Conservation (phyloP, 169 alveolate species). For the Hepatocystis sp. region DNA sequence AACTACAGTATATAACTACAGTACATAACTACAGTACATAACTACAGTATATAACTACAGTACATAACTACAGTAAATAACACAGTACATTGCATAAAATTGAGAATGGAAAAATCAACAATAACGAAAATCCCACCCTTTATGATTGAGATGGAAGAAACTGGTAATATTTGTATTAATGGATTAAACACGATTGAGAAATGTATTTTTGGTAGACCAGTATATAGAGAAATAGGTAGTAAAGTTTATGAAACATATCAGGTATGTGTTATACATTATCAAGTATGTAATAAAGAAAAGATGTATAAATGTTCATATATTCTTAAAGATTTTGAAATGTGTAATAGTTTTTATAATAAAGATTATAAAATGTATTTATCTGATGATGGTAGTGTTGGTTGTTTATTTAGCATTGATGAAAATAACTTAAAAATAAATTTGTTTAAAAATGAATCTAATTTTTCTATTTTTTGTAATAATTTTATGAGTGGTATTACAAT, state of each 20-base stretch:
- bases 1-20: too few species aligned
- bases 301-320: slow-evolving; percentile 57
- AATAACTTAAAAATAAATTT: slow-evolving; percentile 39
- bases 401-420: slow-evolving; percentile 54
- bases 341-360: slow-evolving; percentile 52
- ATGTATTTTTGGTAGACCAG: slow-evolving; percentile 37
- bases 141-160: slow-evolving; percentile 63
- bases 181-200: slow-evolving; percentile 54
- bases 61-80: too few species aligned
- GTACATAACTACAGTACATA: too few species aligned
- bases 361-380: slow-evolving; percentile 67
- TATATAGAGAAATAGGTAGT: slow-evolving; percentile 14
- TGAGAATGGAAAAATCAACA: too few species aligned
- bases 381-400: slow-evolving; percentile 56
- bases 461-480: slow-evolving; percentile 20
- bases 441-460: slow-evolving; percentile 40
- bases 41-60: too few species aligned
- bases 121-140: slow-evolving; percentile 69
- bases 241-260: slow-evolving; percentile 27
- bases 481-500: slow-evolving; percentile 36
- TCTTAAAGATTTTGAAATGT: slow-evolving; percentile 39
- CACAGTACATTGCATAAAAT: too few species aligned
- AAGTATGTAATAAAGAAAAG: slow-evolving; percentile 46
- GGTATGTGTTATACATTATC: slow-evolving; percentile 64
- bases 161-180: slow-evolving; percentile 41